phyloP scores from a whole-genome alignment of 2,329 filamentous ascomycete genomes.

The Fusarium verticillioides region DNA sequence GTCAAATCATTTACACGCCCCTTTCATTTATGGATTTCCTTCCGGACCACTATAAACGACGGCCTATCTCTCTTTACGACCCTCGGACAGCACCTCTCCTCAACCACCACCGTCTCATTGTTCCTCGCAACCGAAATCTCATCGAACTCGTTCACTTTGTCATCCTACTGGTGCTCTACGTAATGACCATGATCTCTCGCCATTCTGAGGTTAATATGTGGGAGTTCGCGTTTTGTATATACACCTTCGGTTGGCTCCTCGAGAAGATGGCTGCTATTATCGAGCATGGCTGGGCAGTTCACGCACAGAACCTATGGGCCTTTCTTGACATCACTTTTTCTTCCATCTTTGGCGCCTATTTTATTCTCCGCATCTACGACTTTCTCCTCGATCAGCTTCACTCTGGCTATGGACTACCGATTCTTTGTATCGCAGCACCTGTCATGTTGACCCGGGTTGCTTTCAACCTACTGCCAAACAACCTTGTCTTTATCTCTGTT shows the following conservation, averaged over 20 bases:
- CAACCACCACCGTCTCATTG: conserved; percentile 78
- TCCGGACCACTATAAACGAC: conserved; percentile 78
- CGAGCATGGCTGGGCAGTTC: conserved; percentile 74
- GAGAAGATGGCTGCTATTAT: conserved; percentile 73
- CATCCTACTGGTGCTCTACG: conserved; percentile 70
- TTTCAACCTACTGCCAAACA: conserved; percentile 79
- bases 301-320: conserved; percentile 79
- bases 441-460: conserved; percentile 77
- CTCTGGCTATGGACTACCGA: conserved; percentile 68
- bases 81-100: conserved; percentile 72
- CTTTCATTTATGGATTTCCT: conserved; percentile 77
- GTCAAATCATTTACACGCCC: conserved; percentile 76
- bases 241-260: conserved; percentile 74
- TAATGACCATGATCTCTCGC: conserved; percentile 71
- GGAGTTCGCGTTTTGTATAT: conserved; percentile 72
- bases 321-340: conserved; percentile 79
- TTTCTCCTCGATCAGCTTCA: conserved; percentile 57
- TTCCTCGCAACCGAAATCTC: conserved; percentile 73
- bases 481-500: conserved; percentile 79
- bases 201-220: conserved; percentile 59
- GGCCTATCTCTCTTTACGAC: conserved; percentile 76
- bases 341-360: conserved; percentile 70
- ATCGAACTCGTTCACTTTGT: conserved; percentile 74
- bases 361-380: conserved; percentile 68
- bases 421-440: conserved; percentile 74